phyloP scores from a whole-genome alignment of 768 basidiomycete species.

The Boletus vermiculosoides region DNA sequence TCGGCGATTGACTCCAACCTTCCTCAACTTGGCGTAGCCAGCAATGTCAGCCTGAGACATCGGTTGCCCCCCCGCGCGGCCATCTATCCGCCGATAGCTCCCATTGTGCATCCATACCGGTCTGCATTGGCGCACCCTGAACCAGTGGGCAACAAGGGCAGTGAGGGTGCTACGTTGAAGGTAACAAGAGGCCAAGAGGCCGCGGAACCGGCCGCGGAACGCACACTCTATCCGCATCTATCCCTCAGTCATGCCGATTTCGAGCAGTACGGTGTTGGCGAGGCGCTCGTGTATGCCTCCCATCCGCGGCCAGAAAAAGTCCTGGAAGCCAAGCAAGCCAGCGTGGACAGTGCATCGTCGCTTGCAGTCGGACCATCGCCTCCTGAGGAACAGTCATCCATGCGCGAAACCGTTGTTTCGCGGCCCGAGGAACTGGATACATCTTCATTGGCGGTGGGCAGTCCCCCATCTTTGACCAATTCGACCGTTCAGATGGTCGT shows the following conservation, averaged over 20 bases:
- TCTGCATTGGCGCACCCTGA: slow-evolving; percentile 1
- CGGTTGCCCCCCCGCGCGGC: slow-evolving; percentile 35
- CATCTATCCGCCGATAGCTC: slow-evolving; percentile 19
- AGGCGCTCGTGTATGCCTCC: slow-evolving; percentile 54
- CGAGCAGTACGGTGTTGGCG: slow-evolving; percentile 59
- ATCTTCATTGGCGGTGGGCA: slow-evolving; percentile 5
- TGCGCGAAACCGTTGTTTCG: background rate
- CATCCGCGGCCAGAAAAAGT: background rate
- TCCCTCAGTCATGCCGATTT: slow-evolving; percentile 33
- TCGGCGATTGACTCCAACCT: slow-evolving; percentile 29
- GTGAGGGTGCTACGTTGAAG: background rate
- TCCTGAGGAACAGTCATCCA: slow-evolving; percentile 1
- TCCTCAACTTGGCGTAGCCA: slow-evolving; percentile 18
- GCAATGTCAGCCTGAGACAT: slow-evolving; percentile 35
- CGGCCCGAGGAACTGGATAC: slow-evolving; percentile 40
- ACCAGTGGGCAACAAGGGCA: background rate
- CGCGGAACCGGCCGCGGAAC: background rate
- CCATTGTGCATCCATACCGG: slow-evolving; percentile 33
- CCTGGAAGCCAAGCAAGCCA: background rate
- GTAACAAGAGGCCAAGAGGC: background rate
- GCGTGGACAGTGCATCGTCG: background rate
- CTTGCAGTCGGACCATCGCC: background rate
- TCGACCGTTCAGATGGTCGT: slow-evolving; percentile 37
- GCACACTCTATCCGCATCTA: slow-evolving; percentile 15
- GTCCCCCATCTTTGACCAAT: slow-evolving; percentile 31